Conservation (phyloP, 2,329 filamentous ascomycete genomes). For the Chaetomiaceae sp. region DNA sequence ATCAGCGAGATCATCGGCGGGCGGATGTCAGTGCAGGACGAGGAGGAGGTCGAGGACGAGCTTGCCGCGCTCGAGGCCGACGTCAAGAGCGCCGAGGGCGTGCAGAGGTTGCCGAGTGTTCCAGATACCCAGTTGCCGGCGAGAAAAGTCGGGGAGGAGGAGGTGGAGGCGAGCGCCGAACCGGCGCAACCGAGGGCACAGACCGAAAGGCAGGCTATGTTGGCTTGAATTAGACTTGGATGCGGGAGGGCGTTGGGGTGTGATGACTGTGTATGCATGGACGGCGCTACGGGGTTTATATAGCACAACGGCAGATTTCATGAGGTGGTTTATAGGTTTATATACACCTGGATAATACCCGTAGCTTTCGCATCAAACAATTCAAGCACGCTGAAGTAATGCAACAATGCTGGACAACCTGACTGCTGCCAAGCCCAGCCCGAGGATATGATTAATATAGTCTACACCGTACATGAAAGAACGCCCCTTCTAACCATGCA, state of each 20-base stretch:
- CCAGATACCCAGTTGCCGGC: slow-evolving; percentile 27
- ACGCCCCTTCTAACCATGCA: neutral
- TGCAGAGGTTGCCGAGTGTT: slow-evolving; percentile 27
- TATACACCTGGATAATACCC: no score
- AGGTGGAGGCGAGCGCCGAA: slow-evolving; percentile 7
- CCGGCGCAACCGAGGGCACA: slow-evolving; percentile 12
- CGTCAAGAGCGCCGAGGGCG: slow-evolving; percentile 19
- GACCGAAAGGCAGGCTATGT: slow-evolving; percentile 29
- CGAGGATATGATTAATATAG: neutral
- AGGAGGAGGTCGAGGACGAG: slow-evolving; percentile 97
- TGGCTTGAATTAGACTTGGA: slow-evolving; percentile 21
- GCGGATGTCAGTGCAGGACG: slow-evolving; percentile 87
- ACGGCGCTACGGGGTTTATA: slow-evolving; percentile 8
- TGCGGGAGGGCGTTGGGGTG: slow-evolving; percentile 8
- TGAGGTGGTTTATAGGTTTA: no score
- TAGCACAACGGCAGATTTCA: no score
- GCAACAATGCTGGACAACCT: no score
- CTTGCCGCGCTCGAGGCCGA: slow-evolving; percentile 74
- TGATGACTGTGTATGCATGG: slow-evolving; percentile 6
- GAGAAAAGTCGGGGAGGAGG: slow-evolving; percentile 15
- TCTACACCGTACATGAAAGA: slow-evolving; percentile 2
- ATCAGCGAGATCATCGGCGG: slow-evolving; percentile 86
- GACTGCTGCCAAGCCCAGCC: neutral
- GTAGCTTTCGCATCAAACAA: no score
- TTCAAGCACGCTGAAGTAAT: no score